phyloP scores from a whole-genome alignment of 1,284 basidiomycete species.

The Malassezia psittaci region DNA sequence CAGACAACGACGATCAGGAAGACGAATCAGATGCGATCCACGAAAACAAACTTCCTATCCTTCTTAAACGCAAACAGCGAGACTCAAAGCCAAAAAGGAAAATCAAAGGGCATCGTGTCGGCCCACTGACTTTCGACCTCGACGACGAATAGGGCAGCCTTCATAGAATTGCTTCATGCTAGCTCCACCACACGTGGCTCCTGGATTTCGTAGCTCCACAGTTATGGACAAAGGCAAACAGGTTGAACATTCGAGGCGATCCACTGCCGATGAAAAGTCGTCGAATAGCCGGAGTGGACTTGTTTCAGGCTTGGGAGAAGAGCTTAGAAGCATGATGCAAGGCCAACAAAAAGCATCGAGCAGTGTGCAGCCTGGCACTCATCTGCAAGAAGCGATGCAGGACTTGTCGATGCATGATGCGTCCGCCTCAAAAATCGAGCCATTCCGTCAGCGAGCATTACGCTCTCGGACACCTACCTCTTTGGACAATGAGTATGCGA shows the following conservation, averaged over 20 bases:
- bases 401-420: not conserved
- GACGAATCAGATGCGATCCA: not conserved
- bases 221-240: constrained; percentile 7
- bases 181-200: not conserved
- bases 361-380: not conserved
- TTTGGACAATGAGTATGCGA: constrained; percentile 1
- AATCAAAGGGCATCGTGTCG: not conserved
- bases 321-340: constrained; percentile 3
- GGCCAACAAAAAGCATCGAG: constrained; percentile 4
- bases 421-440: not conserved
- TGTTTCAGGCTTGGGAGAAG: constrained; percentile 1
- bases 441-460: not conserved
- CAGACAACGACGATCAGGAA: constrained; percentile 4
- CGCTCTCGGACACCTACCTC: not conserved
- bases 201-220: not conserved
- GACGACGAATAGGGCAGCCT: not conserved
- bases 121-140: constrained; percentile 15
- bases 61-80: constrained; percentile 4
- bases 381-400: constrained; percentile 2
- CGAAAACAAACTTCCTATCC: not conserved
- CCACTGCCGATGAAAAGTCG: no score
- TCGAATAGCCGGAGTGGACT: no score
- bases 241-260: not conserved
- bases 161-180: no score
- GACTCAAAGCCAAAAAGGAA: constrained; percentile 1